A percentile compares a stretch with the other conserved stretches of the same genome.
phyloP scores from a whole-genome alignment of 2,329 filamentous ascomycete species.

The Aspergillus luchuensis region DNA sequence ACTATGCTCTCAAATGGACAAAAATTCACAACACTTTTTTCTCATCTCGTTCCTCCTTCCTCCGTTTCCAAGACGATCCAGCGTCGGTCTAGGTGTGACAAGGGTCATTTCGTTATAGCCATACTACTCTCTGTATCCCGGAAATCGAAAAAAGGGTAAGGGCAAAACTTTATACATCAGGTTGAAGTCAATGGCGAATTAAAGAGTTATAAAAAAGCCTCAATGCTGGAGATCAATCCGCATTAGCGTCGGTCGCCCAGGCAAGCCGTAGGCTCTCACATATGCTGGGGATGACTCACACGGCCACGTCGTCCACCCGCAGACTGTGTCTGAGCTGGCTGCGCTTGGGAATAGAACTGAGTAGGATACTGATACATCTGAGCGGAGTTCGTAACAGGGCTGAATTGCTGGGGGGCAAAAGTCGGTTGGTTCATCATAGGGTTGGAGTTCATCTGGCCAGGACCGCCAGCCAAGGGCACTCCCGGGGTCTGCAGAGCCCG shows the following conservation, averaged over 20 bases:
- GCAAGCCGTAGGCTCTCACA: conserved; percentile 1
- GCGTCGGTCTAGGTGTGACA: conserved; percentile 39
- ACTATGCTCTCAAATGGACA: conserved; percentile 19
- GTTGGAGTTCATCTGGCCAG: conserved; percentile 40
- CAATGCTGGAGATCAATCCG: conserved; percentile 30
- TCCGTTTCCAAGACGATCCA: conserved; percentile 43
- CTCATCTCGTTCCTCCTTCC: conserved; percentile 26
- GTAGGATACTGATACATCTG: conserved; percentile 58
- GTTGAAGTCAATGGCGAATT: conserved; percentile 33
- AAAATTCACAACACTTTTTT: conserved; percentile 28
- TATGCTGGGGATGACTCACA: conserved; percentile 43
- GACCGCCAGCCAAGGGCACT: conserved; percentile 38
- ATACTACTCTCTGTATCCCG: conserved; percentile 36
- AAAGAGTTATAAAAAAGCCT: conserved; percentile 31
- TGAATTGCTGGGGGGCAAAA: conserved; percentile 50
- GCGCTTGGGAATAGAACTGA: conserved; percentile 51
- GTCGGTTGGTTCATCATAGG: conserved; percentile 53
- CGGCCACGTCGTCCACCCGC: conserved; percentile 56
- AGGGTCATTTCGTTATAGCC: conserved; percentile 37
- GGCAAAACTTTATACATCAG: conserved; percentile 42
- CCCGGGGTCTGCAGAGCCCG: conserved; percentile 44
- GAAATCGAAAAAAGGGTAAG: conserved; percentile 19
- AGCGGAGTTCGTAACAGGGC: conserved; percentile 45
- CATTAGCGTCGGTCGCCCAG: conserved; percentile 18
- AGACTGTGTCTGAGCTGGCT: conserved; percentile 47